Conservation (phyloP, 495 filamentous ascomycete genomes). For the Penicillium riverlandense region DNA sequence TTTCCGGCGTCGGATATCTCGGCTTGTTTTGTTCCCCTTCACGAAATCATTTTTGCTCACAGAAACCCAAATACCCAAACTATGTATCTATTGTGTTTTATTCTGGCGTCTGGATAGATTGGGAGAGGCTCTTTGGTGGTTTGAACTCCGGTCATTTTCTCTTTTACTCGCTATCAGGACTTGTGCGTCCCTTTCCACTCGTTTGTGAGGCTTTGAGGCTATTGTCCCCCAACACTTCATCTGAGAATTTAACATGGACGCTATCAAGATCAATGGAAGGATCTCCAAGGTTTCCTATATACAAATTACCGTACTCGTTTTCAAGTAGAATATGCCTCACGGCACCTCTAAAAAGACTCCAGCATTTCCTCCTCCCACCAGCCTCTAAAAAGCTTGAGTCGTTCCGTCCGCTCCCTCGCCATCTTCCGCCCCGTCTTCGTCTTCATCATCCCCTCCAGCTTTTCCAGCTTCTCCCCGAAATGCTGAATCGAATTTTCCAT, state of each 20-base stretch:
- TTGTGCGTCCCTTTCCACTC: neutral
- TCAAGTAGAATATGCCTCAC: neutral
- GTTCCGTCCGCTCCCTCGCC: constrained; percentile 56
- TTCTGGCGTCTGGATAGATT: constrained; percentile 4
- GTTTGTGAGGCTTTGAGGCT: neutral
- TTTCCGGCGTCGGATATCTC: neutral
- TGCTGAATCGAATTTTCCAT: constrained; percentile 64
- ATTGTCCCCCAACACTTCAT: too few relatives aligned
- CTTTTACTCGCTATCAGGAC: neutral
- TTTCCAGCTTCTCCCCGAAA: constrained; percentile 72
- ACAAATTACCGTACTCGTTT: neutral
- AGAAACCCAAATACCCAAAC: constrained; percentile 17
- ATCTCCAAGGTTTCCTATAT: too few relatives aligned
- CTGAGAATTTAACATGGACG: too few relatives aligned
- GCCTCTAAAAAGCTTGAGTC: constrained; percentile 52
- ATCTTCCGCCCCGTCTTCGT: constrained; percentile 62
- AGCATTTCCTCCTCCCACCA: constrained; percentile 70
- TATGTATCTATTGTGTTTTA: constrained; percentile 4
- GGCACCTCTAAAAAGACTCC: neutral
- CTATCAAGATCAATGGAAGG: too few relatives aligned
- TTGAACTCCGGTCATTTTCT: neutral
- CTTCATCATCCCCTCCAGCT: constrained; percentile 76
- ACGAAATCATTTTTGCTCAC: constrained; percentile 9
- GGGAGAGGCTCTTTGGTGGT: neutral
- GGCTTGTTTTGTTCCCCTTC: constrained; percentile 1